Percentiles rank a stretch among this genome's conserved stretches.
Evolutionary conservation across 2,329 filamentous ascomycete genomes (phyloP).

Genomic region (Diaporthe ampelina): DNA sequence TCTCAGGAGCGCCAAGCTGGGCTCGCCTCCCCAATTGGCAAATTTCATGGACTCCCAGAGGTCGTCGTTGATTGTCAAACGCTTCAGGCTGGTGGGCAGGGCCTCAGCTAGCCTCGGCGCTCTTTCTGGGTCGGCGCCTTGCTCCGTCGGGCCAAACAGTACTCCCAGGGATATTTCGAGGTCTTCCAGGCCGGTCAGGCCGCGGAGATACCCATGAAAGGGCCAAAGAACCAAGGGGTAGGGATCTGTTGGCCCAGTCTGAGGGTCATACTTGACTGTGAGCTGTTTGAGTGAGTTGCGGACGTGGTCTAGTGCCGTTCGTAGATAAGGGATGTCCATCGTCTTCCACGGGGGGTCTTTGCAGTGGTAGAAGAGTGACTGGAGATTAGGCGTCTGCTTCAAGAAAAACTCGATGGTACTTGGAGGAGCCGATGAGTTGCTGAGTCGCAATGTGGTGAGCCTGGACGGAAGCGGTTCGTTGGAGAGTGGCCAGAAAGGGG

Average conservation of each 20-base stretch:
- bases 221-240: too few relatives aligned
- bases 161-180: background rate
- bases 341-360: too few relatives aligned
- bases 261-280: background rate
- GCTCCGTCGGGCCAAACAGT: background rate
- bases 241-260: too few relatives aligned
- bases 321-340: background rate
- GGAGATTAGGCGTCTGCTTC: background rate
- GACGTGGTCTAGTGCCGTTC: background rate
- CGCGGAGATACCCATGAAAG: background rate
- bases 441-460: background rate
- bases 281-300: background rate
- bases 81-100: background rate
- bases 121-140: too few relatives aligned
- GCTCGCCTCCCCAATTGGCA: background rate
- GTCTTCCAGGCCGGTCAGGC: background rate
- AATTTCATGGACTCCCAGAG: background rate
- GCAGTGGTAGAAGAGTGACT: background rate
- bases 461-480: background rate
- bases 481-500: background rate
- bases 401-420: background rate
- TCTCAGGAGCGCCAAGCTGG: background rate
- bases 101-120: background rate
- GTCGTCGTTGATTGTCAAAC: background rate
- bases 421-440: background rate